phyloP scores from a whole-genome alignment of 495 filamentous ascomycete species.

The Penicillium crystallinum region DNA sequence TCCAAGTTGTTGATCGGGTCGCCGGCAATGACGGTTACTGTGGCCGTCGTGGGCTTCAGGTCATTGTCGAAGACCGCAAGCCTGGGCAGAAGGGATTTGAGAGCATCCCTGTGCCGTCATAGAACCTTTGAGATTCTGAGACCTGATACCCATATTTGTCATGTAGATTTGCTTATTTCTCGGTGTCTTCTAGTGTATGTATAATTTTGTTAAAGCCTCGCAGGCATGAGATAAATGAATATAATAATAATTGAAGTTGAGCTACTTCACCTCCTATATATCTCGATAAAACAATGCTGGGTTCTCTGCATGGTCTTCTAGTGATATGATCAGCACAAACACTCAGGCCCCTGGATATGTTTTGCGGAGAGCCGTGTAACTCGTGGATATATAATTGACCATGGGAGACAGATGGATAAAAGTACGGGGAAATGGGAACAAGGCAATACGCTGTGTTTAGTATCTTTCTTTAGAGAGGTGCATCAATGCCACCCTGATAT shows the following conservation, averaged over 20 bases:
- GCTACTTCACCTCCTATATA: no score
- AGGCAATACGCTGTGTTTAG: no score
- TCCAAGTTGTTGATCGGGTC: constrained; percentile 35
- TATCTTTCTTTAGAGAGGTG: no score
- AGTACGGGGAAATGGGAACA: no score
- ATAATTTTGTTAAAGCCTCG: not conserved
- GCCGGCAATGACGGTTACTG: constrained; percentile 53
- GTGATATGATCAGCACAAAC: no score
- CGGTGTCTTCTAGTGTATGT: not conserved
- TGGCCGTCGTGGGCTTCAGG: constrained; percentile 50
- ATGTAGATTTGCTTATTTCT: not conserved
- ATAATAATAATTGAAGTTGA: not conserved
- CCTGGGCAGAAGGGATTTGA: constrained; percentile 53
- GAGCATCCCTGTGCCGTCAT: constrained; percentile 31
- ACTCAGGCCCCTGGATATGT: no score
- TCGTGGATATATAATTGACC: no score
- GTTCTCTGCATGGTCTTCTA: no score
- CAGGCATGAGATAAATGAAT: not conserved
- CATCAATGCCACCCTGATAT: no score
- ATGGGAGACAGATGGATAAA: no score
- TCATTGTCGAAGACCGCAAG: constrained; percentile 48
- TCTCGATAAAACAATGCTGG: no score
- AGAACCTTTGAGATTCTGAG: not conserved
- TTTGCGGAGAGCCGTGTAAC: no score
- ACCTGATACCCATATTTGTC: not conserved